These are phyloP conservation scores for Talaromyces sp. DNA, from an alignment of 2,329 filamentous ascomycete genomes.

Conservation along the genomic window DNA sequence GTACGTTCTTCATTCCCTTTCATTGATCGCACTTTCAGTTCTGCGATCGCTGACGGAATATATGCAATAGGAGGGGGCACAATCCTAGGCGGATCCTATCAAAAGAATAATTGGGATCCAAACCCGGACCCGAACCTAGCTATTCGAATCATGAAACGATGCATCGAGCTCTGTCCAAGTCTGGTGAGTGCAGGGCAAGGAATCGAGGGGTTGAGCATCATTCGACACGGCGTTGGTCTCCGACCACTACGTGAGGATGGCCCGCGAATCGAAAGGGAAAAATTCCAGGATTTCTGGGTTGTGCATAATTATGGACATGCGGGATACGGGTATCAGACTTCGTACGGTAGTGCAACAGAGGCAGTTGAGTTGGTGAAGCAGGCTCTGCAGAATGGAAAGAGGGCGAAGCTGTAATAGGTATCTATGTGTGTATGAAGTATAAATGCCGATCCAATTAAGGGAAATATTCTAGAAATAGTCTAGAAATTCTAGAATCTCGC, in stretches of 20 bases:
- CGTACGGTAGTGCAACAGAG: constrained; percentile 62
- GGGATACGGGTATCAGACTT: constrained; percentile 61
- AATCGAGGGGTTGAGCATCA: constrained; percentile 67
- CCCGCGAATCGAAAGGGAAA: constrained; percentile 70
- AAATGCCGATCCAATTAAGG: not conserved
- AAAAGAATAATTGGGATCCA: constrained; percentile 74
- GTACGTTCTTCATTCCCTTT: not conserved
- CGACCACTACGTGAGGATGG: constrained; percentile 71
- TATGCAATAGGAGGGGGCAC: constrained; percentile 61
- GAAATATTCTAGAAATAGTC: not conserved
- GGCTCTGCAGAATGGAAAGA: not conserved
- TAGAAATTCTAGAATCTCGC: not conserved
- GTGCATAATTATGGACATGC: constrained; percentile 47
- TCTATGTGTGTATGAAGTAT: not conserved
- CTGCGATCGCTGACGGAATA: not conserved
- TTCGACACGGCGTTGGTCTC: constrained; percentile 79
- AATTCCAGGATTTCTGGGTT: constrained; percentile 56
- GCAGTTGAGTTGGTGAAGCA: not conserved
- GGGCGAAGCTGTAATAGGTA: not conserved
- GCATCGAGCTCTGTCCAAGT: constrained; percentile 34
- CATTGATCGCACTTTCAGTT: too few species aligned
- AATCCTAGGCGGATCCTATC: constrained; percentile 80
- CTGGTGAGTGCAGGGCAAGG: constrained; percentile 47
- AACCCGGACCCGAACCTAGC: constrained; percentile 77
- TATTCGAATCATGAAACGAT: constrained; percentile 74